A percentile compares a stretch with the other conserved stretches of the same genome.
Evolutionary conservation across 495 filamentous ascomycete species (phyloP).

Genomic region (Xylaria flabelliformis): DNA sequence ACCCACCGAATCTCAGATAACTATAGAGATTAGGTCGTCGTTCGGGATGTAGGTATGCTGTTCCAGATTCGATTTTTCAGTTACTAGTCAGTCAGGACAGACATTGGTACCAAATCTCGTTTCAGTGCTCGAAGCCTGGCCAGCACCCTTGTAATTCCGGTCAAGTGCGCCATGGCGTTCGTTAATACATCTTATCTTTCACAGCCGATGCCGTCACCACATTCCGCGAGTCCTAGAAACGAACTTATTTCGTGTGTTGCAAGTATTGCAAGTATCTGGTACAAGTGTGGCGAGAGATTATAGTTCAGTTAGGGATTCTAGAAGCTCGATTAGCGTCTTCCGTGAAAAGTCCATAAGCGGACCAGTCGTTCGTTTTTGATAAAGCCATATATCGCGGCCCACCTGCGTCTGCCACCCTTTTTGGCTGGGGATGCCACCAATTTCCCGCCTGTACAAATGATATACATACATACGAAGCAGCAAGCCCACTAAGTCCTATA

Average conservation of each 20-base stretch:
- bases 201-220: not conserved
- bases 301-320: not conserved
- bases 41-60: not conserved
- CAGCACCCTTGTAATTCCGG: not conserved
- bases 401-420: no score
- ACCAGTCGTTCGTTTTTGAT: not conserved
- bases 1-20: not conserved
- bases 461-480: no score
- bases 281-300: not conserved
- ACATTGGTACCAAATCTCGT: not conserved
- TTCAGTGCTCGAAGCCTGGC: not conserved
- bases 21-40: not conserved
- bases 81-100: not conserved
- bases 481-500: no score
- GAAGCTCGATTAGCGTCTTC: not conserved
- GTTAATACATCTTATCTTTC: not conserved
- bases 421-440: no score
- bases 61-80: not conserved
- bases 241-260: not conserved
- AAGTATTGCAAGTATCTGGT: not conserved
- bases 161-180: not conserved
- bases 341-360: not conserved
- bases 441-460: no score
- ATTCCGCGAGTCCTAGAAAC: no score
- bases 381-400: no score